Evolutionary conservation across 805 yeast species (phyloP).

Genomic region (Yarrowia alimentaria): DNA sequence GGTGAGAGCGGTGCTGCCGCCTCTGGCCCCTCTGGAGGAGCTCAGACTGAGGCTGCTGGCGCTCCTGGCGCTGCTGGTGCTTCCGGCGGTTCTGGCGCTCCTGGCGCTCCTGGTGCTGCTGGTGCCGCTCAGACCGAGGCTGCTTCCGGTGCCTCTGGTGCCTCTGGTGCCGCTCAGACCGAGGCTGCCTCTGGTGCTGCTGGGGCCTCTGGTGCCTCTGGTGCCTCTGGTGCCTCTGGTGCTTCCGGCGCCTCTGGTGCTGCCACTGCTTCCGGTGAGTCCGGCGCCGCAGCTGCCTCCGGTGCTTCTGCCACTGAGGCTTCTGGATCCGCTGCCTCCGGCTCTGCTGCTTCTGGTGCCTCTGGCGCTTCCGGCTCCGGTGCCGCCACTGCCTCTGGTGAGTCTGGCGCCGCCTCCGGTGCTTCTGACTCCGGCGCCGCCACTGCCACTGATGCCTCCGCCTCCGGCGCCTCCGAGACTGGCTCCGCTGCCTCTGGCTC

Average conservation of each 20-base stretch:
- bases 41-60: slow-evolving; percentile 10
- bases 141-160: background rate
- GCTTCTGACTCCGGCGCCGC: slow-evolving; percentile 1
- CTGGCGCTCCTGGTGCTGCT: no score
- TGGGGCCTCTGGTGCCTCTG: no score
- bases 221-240: slow-evolving; percentile 8
- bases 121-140: slow-evolving; percentile 17
- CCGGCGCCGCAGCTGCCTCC: no score
- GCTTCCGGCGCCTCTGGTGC: slow-evolving; percentile 14
- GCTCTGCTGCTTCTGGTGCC: no score
- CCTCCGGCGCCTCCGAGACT: background rate
- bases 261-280: no score
- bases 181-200: background rate
- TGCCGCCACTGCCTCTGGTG: slow-evolving; percentile 21
- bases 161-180: background rate
- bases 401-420: slow-evolving; percentile 7
- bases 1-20: slow-evolving; percentile 5
- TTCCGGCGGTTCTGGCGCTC: slow-evolving; percentile 10
- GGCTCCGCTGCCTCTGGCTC: slow-evolving; percentile 2
- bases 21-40: slow-evolving; percentile 1
- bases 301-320: slow-evolving; percentile 6
- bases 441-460: background rate
- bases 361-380: background rate
- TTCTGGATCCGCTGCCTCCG: background rate
- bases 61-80: slow-evolving; percentile 8